Base-by-base conservation (phyloP, 345 rosid species). In the Turnera subulata region DNA sequence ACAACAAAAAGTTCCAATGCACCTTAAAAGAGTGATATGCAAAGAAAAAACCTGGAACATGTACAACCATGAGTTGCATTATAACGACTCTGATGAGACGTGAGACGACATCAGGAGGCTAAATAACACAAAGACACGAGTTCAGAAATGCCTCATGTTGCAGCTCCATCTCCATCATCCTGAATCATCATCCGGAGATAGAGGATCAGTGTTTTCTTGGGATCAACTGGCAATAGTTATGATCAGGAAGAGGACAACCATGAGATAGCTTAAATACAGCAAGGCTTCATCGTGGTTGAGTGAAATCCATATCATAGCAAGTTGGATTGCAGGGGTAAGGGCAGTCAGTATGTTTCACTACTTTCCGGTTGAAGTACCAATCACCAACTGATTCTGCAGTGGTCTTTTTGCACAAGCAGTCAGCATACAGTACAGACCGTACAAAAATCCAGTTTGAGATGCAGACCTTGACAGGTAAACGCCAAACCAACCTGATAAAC, bases 271-370 rank as follows among this genome's bases (percentile, higher is more conserved):
- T 12, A 17, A 11, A 29, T 8, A 37, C n/a, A 11, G 21, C 38
- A 10, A 21, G 29, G 51, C 42, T 66, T 59, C 47, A 55, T 64
- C 59, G 68, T 56, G n/a, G 26, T 72, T 22, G 45, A 3, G 73
- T 66, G 61, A 80, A 83, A 69, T 82, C 63, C 83, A 83, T 68
- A 77, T 83, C 71, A 66, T 75, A 72, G 79, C 99, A 89, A 58
- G 90, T 80, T 45, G 88, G 96, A 56, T 86, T 81, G 81, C 99
- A 86, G 2, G 99, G 96, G 68, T 82, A 92, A 48, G 91, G 83
- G 70, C 96, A 84, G 63, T 92, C 99, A 2, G 84, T 84, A 65
- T 64, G 72, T 82, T 83, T 92, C 69, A 65, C 77, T 18, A 56
- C 67, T 62, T 63, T 45, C 5, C 89, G 70, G 63, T 82, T 65